Base-by-base conservation (phyloP, 768 basidiomycete species). In the Rhizopogon roseolus region DNA sequence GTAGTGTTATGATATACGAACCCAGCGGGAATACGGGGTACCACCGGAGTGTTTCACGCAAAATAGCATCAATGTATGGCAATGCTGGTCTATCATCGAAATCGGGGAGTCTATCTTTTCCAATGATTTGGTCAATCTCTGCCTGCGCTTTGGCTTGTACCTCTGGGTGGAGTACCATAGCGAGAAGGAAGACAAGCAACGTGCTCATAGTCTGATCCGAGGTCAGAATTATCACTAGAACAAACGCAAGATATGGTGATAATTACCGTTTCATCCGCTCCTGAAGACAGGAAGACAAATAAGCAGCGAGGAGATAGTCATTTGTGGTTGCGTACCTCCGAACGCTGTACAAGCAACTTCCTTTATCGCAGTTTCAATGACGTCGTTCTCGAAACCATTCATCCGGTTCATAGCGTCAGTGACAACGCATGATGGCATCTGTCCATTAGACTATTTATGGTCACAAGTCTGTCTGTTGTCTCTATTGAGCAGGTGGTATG, bases 241-340 rank as follows among this genome's bases (percentile, higher is more conserved):
- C 3, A 13, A 36, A 36, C 34, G 1, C 34, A 36, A 11, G 11
- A 36, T 13, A 38, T 2, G 5, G 1, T 16, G 28, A 37, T 8
- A 54, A 60, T 34, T 10, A 62, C 57, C 0, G 62, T 58, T 53
- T 58, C 65, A 27, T 54, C 56, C 8, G 62, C 56, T 41, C 54
- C 65, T 66, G 25, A 4, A 13, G 0, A 10, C 10, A 10, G 14
- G 28, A 51, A 16, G 28, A 36, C 14, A 50, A 17, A 3, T 27
- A 3, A 41, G 49, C 2, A 42, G 11, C 27, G n/a, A 8, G 19
- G 16, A 14, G 14, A 36, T 2, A 8, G 10, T 28, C 3, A 7
- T 11, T 6, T 11, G 11, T 1, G 3, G 22, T 22, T 22, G 34
- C 34, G 10, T 50, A 65, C 64, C 64, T 19, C 50, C 52, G 37